Evolutionary conservation across 768 basidiomycete species (phyloP), one percentile per base, ranked within the genome.

Genomic region (Lentinula edodes): DNA sequence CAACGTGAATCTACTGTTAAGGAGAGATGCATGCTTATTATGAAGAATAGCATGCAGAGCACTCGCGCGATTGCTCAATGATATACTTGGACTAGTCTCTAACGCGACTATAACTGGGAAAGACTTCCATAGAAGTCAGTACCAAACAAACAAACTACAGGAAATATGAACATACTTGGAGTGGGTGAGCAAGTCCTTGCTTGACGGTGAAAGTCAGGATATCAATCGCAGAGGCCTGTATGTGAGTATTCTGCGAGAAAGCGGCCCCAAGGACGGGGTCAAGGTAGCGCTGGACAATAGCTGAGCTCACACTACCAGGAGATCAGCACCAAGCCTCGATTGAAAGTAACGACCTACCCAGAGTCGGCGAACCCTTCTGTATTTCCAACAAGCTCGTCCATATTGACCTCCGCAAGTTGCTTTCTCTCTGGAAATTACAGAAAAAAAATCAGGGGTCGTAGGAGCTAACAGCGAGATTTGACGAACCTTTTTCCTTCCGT

Each of bases 361-460:
- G 96, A 98, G 67, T 98, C 97, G 0, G 96, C 94, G 71, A 98
- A 96, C 1, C 90, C 93, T 67, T 94, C 90, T 0, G 94, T 94
- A 67, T 96, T 95, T 0, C 97, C 97, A 3, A 98, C 90, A 8
- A 99, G 79, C 67, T 97, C 93, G 0, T 90, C 89, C 88, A 99
- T 95, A 67, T 95, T 86, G 56, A 98, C 86, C 23, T 84, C 78
- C 6, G 73, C 65, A 23, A 74, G 45, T 61, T 36, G 70, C 62
- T 9, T 70, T 72, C 69, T 83, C 75, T 81, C 63, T 43, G 55
- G 28, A 2, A 28, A 28, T 28, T 28, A 39, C 53, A 6, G 39
- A 60, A 10, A 39, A 39, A 41, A 39, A 15, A 12, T 38, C 8
- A 36, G 50, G 35, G 15, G 13, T 36, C 15, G 36, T 38, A 18